These are phyloP conservation scores for Puccinellia tenuiflora DNA, from an alignment of 176 grass and related monocot species.

Conservation along the genomic window DNA sequence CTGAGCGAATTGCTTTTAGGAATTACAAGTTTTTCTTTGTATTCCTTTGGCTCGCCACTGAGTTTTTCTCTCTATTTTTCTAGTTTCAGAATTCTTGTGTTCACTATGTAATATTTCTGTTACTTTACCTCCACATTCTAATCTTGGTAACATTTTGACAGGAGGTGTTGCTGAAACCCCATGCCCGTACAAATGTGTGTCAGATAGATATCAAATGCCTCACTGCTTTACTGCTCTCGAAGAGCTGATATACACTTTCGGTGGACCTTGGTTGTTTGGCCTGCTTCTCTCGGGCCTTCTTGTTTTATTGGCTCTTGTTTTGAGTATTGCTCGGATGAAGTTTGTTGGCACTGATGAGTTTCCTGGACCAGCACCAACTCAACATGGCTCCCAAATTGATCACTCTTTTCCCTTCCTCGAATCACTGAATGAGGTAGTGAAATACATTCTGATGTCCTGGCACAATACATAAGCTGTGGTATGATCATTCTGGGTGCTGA, in stretches of 20 bases:
- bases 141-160: constrained; percentile 35
- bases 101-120: constrained; percentile 2
- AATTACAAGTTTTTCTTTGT: neutral
- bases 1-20: neutral
- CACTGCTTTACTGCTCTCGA: constrained; percentile 95
- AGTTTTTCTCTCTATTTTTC: neutral
- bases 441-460: constrained; percentile 5
- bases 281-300: constrained; percentile 92
- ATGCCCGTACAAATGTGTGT: constrained; percentile 89
- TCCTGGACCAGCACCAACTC: constrained; percentile 85
- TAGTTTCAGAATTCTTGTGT: neutral
- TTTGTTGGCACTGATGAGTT: constrained; percentile 91
- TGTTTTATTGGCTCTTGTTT: constrained; percentile 83
- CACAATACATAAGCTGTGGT: neutral
- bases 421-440: constrained; percentile 84
- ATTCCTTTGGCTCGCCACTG: neutral
- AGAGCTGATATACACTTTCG: constrained; percentile 92
- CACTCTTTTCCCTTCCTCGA: constrained; percentile 96
- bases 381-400: constrained; percentile 92
- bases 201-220: constrained; percentile 96
- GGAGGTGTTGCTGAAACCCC: constrained; percentile 85
- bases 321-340: constrained; percentile 98
- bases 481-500: neutral
- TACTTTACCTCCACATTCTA: neutral
- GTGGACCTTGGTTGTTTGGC: constrained; percentile 94